Base-by-base conservation (phyloP, 768 basidiomycete genomes). In the Macrolepiota dolichaula region DNA sequence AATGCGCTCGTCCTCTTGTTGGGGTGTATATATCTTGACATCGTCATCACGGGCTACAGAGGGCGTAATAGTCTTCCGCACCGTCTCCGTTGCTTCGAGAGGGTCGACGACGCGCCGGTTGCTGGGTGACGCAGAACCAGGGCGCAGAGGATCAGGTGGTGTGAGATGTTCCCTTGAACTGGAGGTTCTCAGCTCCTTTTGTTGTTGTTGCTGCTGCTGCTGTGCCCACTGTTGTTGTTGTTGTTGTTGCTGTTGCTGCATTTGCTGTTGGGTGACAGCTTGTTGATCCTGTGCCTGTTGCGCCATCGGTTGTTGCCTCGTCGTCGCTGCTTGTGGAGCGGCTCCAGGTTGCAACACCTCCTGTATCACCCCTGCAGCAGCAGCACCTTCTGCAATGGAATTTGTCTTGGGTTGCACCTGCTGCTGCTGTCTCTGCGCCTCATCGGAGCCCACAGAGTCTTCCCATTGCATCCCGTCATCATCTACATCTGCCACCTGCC, bases 401-500 rank as follows among this genome's bases (percentile, higher is more conserved):
- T n/a, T 62, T 69, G 59, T 56, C 67, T 40, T 44, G 57, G 44
- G 59, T 58, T 75, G 74, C 51, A 69, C 72, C 57, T 57, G 65
- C 56, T 63, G 64, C 49, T 70, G 70, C 61, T 71, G 72, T 47
- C 70, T 65, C 51, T 74, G 71, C 47, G 71, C 71, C 35, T 80
- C 78, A 56, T 82, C 84, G 1, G 83, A 86, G 11, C 79, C 81
- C 38, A 78, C 73, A 57, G 29, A 32, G 3, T 93, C 91, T 51
- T 94, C 93, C 94, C 95, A 96, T 62, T 83, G 82, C 85, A 96
- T 91, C 2, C 87, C 89, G 67, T 95, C 94, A 62, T 94, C 92
- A 55, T 90, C 89, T 79, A 88, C 84, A 57, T 72, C 69, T 6
- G 11, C 19, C 29, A 10, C 29, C 35, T 24, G 44, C 11, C 40